phyloP scores from a whole-genome alignment of 164 flowering plant species.

The Taxillus chinensis region DNA sequence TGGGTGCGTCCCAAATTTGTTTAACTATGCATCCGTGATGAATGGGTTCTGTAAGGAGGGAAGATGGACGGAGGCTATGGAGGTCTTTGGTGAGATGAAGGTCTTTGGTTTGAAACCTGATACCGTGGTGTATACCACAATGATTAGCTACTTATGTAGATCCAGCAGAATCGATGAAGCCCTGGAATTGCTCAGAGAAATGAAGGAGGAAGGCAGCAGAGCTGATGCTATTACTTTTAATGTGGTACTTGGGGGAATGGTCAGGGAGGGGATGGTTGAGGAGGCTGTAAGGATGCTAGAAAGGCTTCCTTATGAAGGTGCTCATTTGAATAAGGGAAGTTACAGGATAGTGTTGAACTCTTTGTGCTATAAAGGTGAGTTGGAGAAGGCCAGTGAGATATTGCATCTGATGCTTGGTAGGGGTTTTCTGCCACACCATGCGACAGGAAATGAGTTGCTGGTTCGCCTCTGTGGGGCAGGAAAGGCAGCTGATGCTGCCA shows the following conservation, averaged over 20 bases:
- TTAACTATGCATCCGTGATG: constrained; percentile 65
- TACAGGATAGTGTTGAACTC: constrained; percentile 71
- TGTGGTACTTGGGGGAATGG: constrained; percentile 63
- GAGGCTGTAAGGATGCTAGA: constrained; percentile 74
- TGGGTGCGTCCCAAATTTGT: constrained; percentile 61
- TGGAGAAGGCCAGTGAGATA: constrained; percentile 40
- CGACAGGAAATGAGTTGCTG: constrained; percentile 67
- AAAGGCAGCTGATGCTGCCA: constrained; percentile 43
- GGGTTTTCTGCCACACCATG: constrained; percentile 70
- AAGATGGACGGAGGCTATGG: constrained; percentile 48
- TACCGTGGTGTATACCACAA: constrained; percentile 59
- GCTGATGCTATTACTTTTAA: constrained; percentile 62
- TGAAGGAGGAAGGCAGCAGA: constrained; percentile 51
- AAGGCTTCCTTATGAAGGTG: constrained; percentile 52
- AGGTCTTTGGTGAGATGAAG: constrained; percentile 57
- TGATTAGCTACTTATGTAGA: constrained; percentile 51
- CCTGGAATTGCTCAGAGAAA: constrained; percentile 49
- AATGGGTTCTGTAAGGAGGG: constrained; percentile 77
- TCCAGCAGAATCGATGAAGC: constrained; percentile 48
- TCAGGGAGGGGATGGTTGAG: constrained; percentile 42
- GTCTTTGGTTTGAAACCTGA: constrained; percentile 44
- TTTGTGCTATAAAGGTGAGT: constrained; percentile 41
- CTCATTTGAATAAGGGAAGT: constrained; percentile 59
- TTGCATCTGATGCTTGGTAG: constrained; percentile 59
- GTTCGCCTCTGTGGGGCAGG: constrained; percentile 50